These are phyloP conservation scores for Globisporangium spinosum DNA, from an alignment of 352 stramenopile genomes.

Conservation along the genomic window DNA sequence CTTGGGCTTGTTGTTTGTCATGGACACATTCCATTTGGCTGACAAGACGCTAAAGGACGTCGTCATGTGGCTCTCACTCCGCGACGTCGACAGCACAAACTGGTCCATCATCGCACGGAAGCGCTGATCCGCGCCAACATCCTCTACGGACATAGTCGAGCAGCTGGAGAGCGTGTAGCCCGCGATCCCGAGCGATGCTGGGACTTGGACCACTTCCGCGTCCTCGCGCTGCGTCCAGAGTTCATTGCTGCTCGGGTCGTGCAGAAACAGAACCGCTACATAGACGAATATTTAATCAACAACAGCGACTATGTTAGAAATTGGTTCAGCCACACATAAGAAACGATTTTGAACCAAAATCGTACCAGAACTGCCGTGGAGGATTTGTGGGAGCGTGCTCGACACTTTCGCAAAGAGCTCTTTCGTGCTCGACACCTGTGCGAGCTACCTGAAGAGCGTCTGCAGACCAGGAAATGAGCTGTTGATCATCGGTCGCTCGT, in stretches of 20 bases:
- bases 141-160: slow-evolving; percentile 34
- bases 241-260: slow-evolving; percentile 59
- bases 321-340: neutral
- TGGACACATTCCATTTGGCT: neutral
- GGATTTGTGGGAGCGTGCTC: slow-evolving; percentile 35
- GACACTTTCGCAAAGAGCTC: slow-evolving; percentile 46
- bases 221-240: slow-evolving; percentile 61
- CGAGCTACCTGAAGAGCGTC: slow-evolving; percentile 44
- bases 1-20: slow-evolving; percentile 15
- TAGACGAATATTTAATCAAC: neutral
- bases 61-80: neutral
- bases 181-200: slow-evolving; percentile 53
- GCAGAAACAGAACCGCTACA: slow-evolving; percentile 50
- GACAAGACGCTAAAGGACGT: neutral
- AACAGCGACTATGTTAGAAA: neutral
- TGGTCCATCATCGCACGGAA: slow-evolving; percentile 73
- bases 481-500: slow-evolving; percentile 11
- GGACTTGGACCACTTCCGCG: slow-evolving; percentile 41
- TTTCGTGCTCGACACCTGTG: slow-evolving; percentile 25
- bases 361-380: slow-evolving; percentile 36
- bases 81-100: slow-evolving; percentile 32
- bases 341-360: neutral
- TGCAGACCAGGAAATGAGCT: slow-evolving; percentile 29
- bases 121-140: slow-evolving; percentile 36
- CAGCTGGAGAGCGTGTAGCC: slow-evolving; percentile 39